Evolutionary conservation across 2,329 filamentous ascomycete genomes (phyloP), one percentile per base, ranked within the genome.

Genomic region (Cercospora citrullina): DNA sequence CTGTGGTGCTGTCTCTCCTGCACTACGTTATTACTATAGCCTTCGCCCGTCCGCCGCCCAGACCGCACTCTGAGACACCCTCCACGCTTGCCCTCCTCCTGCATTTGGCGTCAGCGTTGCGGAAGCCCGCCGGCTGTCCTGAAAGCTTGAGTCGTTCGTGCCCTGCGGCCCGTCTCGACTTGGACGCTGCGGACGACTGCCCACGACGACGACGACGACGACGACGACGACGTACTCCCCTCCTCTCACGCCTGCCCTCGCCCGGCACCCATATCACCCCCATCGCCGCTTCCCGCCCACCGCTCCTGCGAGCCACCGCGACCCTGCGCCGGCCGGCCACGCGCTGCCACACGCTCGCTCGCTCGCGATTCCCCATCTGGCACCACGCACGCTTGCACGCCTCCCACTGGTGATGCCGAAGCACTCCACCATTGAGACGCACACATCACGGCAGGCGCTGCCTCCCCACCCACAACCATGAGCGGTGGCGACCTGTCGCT

Each of bases 401-500:
- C 39, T 28, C 60, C 60, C 42, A 62, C 60, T 28, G 53, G 62
- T 64, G 31, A 64, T 64, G 62, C 62, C 62, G 62, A 18, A 64
- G 48, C 62, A 64, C 48, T 64, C 30, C 30, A 16, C 48, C 62
- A 64, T 57, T 57, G 62, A 55, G 48, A 33, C 48, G 63, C 16
- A 65, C 63, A 65, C 63, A 59, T 31, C 55, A 51, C 23, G 63
- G 63, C 63, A 65, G 63, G 63, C 55, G 55, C 57, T 51, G 63
- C 55, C 62, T 57, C 48, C 33, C 48, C 62, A 55, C 62, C 39
- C 48, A 57, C 59, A 69, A 85, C 78, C 80, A 97, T 97, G 93
- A 92, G 93, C 83, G 65, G 58, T 59, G 92, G 92, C 81, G 93
- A 97, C 84, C 84, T 97, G 79, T 96, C 92, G 81, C 88, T 98